Evolutionary conservation across 805 yeast genomes (phyloP), one percentile per base, ranked within the genome.

Genomic region (Clavispora carvajalis): DNA sequence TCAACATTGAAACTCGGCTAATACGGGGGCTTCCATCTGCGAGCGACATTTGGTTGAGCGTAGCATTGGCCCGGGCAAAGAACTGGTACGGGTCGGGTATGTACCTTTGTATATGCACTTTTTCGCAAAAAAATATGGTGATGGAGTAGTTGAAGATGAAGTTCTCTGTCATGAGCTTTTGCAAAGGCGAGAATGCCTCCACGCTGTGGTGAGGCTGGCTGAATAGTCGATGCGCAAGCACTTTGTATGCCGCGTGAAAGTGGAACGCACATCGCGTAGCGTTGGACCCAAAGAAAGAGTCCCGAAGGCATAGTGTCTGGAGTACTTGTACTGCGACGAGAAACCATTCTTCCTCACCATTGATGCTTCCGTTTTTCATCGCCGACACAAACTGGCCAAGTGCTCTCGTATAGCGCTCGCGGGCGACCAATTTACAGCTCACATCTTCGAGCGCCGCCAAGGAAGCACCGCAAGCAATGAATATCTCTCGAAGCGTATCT

Each of bases 311-410:
- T 13, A 46, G 38, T 3, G 40, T 41, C 21, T 48, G 52, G 7
- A 48, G 48, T 4, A 46, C 48, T 33, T 48, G 52, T 13, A 45
- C 52, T 3, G 52, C 52, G 4, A 48, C 49, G 16, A 48, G 43
- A 33, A 48, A 43, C 52, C 52, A 48, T 22, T 40, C 46, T 19
- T 48, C 50, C n/a, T 33, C 38, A 13, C 41, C 43, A 12, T 39
- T 31, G 5, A 43, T 28, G 6, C 19, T 25, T 3, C 43, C 50
- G 10, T 19, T 25, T 13, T 40, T 44, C 28, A 48, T 24, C 21
- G 33, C 38, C 4, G n/a, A 22, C 13, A 46, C 15, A 22, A 44
- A 48, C 24, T 37, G 18, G 18, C 18, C 23, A 11, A 48, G 34
- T 5, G 52, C 50, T 28, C 23, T 21, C 3, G 26, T 39, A 26